These are phyloP conservation scores for Thecaphora frezii DNA, from an alignment of 1,284 basidiomycete species.

Conservation along the genomic window DNA sequence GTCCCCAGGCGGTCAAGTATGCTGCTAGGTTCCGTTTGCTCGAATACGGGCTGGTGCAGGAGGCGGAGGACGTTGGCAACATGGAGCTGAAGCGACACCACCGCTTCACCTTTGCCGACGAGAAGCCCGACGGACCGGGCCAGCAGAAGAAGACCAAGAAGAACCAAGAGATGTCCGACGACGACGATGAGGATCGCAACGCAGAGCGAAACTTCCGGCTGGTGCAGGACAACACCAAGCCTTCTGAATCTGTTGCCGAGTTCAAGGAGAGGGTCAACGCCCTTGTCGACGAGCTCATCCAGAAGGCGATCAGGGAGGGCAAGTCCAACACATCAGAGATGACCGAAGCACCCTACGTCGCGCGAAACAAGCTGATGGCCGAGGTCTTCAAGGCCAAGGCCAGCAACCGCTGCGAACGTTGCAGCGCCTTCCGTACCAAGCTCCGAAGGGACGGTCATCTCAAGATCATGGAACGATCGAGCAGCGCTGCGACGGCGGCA, in stretches of 20 bases:
- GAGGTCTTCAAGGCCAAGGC: conserved; percentile 78
- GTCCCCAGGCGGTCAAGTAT: background rate
- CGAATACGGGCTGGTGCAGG: conserved; percentile 84
- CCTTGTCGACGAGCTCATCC: conserved; percentile 71
- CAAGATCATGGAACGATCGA: conserved; percentile 77
- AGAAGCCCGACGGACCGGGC: background rate
- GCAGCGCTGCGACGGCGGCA: too few relatives aligned
- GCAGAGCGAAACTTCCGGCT: conserved; percentile 57
- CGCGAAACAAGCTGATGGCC: conserved; percentile 77
- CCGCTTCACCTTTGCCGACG: conserved; percentile 9
- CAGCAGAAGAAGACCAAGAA: background rate
- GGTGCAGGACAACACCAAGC: conserved; percentile 57
- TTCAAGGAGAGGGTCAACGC: conserved; percentile 46
- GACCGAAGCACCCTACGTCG: conserved; percentile 70
- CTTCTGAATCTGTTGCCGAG: conserved; percentile 59
- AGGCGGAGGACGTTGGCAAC: conserved; percentile 72
- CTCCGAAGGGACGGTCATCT: conserved; percentile 92
- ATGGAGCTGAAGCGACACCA: conserved; percentile 57
- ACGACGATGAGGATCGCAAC: conserved; percentile 38
- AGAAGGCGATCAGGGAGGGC: conserved; percentile 61
- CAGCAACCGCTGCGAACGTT: conserved; percentile 71
- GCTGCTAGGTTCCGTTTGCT: conserved; percentile 80
- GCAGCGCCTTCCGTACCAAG: conserved; percentile 80
- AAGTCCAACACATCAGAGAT: conserved; percentile 60
- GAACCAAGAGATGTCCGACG: conserved; percentile 17